phyloP scores from a whole-genome alignment of 768 basidiomycete species.

The Lyophyllum semitale region DNA sequence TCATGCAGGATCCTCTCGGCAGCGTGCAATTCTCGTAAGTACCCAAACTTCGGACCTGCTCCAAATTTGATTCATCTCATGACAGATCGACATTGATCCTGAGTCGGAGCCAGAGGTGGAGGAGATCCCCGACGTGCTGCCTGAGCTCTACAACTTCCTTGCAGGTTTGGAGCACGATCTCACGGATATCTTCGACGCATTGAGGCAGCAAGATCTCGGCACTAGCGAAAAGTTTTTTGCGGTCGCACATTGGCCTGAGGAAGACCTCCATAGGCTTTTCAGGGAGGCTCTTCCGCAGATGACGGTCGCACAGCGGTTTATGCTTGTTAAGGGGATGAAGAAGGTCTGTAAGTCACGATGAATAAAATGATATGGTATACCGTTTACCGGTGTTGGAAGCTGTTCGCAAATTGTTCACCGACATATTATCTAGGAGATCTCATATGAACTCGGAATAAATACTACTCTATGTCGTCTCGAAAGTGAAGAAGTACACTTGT shows the following conservation, averaged over 20 bases:
- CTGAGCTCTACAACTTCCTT: not conserved
- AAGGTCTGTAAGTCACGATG: too few species aligned
- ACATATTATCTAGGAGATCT: too few species aligned
- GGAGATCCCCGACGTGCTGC: not conserved
- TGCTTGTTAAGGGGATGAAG: conserved; percentile 15
- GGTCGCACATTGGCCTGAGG: conserved; percentile 9
- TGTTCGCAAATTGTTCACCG: too few species aligned
- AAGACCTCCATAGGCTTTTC: conserved; percentile 9
- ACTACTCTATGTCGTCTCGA: too few species aligned
- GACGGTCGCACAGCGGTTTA: conserved; percentile 9
- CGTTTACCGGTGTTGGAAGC: too few species aligned
- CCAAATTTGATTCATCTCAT: not conserved
- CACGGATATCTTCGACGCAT: not conserved
- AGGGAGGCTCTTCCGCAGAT: conserved; percentile 9
- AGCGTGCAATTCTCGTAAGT: not conserved
- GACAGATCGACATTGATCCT: not conserved
- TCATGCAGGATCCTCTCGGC: not conserved
- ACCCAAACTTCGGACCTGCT: not conserved
- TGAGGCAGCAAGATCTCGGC: conserved; percentile 4
- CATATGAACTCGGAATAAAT: too few species aligned
- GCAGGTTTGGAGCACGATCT: conserved; percentile 9
- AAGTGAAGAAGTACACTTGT: too few species aligned
- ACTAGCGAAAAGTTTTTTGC: conserved; percentile 9
- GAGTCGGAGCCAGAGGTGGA: not conserved
- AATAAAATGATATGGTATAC: too few species aligned